A percentile compares a stretch with the other conserved stretches of the same genome.
These are phyloP conservation scores for Balamuthia mandrillaris DNA, from an alignment of 208 protist species.

Conservation along the genomic window DNA sequence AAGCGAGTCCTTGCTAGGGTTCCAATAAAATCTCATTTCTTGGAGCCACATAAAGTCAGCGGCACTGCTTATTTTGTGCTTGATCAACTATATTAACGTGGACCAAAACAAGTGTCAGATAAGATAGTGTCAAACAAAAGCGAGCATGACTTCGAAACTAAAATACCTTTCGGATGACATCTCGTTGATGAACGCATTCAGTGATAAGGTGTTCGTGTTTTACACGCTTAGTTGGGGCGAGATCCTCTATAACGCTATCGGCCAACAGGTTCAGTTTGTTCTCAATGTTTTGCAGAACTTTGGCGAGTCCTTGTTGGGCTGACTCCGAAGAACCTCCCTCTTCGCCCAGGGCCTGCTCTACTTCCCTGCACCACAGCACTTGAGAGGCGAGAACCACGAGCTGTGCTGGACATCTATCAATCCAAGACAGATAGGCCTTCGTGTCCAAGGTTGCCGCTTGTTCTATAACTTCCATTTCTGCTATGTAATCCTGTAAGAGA, in stretches of 20 bases:
- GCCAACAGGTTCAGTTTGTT: constrained; percentile 64
- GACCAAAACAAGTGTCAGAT: too few relatives aligned
- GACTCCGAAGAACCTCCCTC: neutral
- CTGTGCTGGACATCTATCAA: constrained; percentile 84
- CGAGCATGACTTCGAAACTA: too few relatives aligned
- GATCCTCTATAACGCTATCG: constrained; percentile 77
- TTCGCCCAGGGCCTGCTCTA: constrained; percentile 73
- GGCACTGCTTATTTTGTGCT: constrained; percentile 50
- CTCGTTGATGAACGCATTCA: constrained; percentile 95
- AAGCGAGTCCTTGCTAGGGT: constrained; percentile 45
- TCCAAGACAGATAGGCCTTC: constrained; percentile 74
- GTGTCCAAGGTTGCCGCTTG: constrained; percentile 30
- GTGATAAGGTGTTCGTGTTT: constrained; percentile 96
- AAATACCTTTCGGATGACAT: constrained; percentile 82
- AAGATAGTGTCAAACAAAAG: too few relatives aligned
- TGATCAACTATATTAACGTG: too few relatives aligned
- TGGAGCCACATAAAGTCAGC: constrained; percentile 94
- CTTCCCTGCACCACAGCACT: constrained; percentile 82
- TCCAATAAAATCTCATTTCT: constrained; percentile 90
- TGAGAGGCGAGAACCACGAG: constrained; percentile 86
- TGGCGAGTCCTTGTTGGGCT: neutral
- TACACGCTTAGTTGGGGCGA: constrained; percentile 81
- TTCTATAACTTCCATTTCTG: constrained; percentile 33
- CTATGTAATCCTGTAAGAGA: neutral
- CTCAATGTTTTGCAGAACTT: constrained; percentile 38